A percentile compares a stretch with the other conserved stretches of the same genome.
phyloP scores from a whole-genome alignment of 805 yeast species.

The Nakazawaea ishiwadae region DNA sequence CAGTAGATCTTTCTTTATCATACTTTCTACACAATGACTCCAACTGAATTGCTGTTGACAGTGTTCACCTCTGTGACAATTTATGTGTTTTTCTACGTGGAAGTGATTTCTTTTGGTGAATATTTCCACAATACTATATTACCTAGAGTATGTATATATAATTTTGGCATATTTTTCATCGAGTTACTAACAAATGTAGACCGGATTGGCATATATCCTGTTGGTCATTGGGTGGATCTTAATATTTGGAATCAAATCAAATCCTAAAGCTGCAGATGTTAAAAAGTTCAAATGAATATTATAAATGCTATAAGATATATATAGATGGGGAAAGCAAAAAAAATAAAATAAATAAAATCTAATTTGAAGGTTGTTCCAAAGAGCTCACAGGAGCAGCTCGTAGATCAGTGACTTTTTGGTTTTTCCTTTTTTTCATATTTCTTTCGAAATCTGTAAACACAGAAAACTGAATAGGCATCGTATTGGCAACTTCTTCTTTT shows the following conservation, averaged over 20 bases:
- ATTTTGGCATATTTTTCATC: not conserved
- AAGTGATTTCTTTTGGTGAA: constrained; percentile 3
- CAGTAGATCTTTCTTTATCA: too few relatives aligned
- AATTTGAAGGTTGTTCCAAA: too few relatives aligned
- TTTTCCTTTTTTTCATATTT: constrained; percentile 40
- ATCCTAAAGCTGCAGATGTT: not conserved
- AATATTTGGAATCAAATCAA: not conserved
- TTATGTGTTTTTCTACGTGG: constrained; percentile 5
- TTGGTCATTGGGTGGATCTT: not conserved
- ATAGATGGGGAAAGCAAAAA: too few relatives aligned
- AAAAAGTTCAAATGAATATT: too few relatives aligned
- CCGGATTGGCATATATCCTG: too few relatives aligned
- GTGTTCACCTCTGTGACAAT: constrained; percentile 1
- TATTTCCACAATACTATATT: constrained; percentile 2
- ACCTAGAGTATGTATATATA: constrained; percentile 4
- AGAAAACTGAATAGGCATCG: constrained; percentile 69
- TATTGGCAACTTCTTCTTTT: constrained; percentile 38
- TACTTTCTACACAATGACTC: constrained; percentile 7
- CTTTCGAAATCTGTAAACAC: constrained; percentile 85
- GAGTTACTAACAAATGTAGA: too few relatives aligned
- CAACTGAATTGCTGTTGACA: constrained; percentile 5
- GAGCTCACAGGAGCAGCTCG: too few relatives aligned
- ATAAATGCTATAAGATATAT: too few relatives aligned
- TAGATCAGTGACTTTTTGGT: not conserved
- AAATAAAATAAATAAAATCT: too few relatives aligned